Evolutionary conservation across 2,329 filamentous ascomycete species (phyloP).

Genomic region (Pochonia chlamydosporia): DNA sequence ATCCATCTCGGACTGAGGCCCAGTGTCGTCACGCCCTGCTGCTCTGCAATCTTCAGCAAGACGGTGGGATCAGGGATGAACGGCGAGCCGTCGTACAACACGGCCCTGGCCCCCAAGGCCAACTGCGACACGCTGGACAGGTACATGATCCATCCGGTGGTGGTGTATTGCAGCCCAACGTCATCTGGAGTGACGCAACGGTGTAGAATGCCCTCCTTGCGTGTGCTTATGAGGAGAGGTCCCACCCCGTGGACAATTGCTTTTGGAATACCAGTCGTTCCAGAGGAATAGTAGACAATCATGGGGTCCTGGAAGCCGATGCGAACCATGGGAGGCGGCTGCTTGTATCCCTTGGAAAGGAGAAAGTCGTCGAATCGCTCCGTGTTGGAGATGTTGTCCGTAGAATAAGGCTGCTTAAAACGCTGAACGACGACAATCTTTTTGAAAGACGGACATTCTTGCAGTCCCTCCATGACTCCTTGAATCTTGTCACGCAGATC

Average conservation of each 20-base stretch:
- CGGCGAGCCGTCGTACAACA: constrained; percentile 81
- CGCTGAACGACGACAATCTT: constrained; percentile 61
- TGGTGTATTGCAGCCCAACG: constrained; percentile 51
- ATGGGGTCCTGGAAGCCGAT: constrained; percentile 69
- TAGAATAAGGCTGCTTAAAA: constrained; percentile 53
- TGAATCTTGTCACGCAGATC: constrained; percentile 69
- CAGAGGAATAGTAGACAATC: constrained; percentile 72
- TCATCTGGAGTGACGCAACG: constrained; percentile 32
- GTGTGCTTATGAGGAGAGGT: constrained; percentile 48
- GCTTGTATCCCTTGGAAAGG: constrained; percentile 17
- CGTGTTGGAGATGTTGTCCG: constrained; percentile 44
- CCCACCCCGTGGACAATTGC: constrained; percentile 77
- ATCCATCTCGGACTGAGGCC: constrained; percentile 75
- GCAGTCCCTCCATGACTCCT: constrained; percentile 63
- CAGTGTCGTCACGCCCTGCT: constrained; percentile 64
- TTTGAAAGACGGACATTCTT: constrained; percentile 52
- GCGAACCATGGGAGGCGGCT: constrained; percentile 48
- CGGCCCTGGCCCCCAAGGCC: constrained; percentile 50
- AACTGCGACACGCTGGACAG: constrained; percentile 54
- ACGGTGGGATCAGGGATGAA: constrained; percentile 63
- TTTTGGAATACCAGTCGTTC: constrained; percentile 79
- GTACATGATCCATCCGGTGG: constrained; percentile 89
- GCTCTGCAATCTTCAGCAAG: constrained; percentile 56
- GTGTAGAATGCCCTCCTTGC: constrained; percentile 55
- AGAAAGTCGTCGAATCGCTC: constrained; percentile 43